These are phyloP conservation scores for Nakaseomyces sp. DNA, from an alignment of 1,139 yeast species.

Conservation along the genomic window DNA sequence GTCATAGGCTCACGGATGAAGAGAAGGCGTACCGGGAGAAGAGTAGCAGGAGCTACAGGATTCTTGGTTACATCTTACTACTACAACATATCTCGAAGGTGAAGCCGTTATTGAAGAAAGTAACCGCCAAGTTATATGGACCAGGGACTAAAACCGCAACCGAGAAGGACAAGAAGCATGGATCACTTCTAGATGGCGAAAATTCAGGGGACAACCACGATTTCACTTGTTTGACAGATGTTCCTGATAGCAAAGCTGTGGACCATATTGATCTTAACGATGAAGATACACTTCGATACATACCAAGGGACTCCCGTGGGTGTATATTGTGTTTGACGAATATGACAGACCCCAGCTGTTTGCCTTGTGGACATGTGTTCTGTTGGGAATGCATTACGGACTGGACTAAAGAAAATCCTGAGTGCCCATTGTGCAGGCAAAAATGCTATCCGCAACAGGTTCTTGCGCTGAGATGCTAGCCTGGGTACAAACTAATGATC, in stretches of 20 bases:
- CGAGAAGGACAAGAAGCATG: background rate
- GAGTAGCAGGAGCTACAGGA: conserved; percentile 47
- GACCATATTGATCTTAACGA: conserved; percentile 47
- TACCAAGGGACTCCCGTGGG: conserved; percentile 59
- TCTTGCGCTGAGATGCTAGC: conserved; percentile 45
- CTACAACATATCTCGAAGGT: conserved; percentile 49
- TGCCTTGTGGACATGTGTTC: conserved; percentile 85
- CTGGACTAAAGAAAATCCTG: conserved; percentile 83
- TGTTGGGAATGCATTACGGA: conserved; percentile 89
- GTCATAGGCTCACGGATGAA: conserved; percentile 47
- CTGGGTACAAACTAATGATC: too few relatives aligned
- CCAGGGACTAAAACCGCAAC: too few relatives aligned
- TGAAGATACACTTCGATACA: conserved; percentile 49
- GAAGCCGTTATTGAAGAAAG: conserved; percentile 6
- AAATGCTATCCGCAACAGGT: conserved; percentile 65
- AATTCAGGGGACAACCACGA: conserved; percentile 11
- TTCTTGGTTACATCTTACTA: conserved; percentile 64
- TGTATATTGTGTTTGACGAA: conserved; percentile 78
- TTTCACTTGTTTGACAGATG: background rate
- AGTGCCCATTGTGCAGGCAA: conserved; percentile 88
- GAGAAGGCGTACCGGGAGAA: conserved; percentile 28
- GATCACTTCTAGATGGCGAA: background rate
- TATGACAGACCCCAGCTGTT: conserved; percentile 77
- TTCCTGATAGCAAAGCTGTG: background rate
- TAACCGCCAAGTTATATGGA: background rate